phyloP scores from a whole-genome alignment of 1,139 yeast species.

The Pneumocystis oryctolagi region DNA sequence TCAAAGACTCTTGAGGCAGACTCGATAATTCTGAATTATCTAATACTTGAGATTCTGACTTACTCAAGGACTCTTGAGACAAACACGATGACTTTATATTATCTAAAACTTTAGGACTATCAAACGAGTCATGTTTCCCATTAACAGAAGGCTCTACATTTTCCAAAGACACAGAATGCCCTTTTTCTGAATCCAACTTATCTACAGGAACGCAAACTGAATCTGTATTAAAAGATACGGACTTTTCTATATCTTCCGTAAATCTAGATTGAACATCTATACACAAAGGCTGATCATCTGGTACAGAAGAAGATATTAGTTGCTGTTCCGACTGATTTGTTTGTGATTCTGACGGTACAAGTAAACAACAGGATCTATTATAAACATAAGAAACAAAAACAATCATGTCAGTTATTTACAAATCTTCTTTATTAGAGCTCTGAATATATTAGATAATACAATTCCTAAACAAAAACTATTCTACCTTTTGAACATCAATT shows the following conservation, averaged over 20 bases:
- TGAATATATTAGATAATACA: background rate
- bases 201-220: background rate
- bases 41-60: background rate
- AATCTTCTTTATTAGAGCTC: background rate
- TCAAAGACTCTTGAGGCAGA: background rate
- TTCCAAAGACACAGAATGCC: background rate
- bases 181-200: background rate
- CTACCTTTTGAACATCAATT: background rate
- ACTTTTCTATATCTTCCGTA: background rate
- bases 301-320: background rate
- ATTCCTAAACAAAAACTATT: background rate
- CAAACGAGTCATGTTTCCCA: background rate
- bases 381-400: background rate
- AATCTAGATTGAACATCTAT: background rate
- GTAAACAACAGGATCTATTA: background rate
- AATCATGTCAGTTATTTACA: background rate
- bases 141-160: background rate
- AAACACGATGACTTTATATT: background rate
- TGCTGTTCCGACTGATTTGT: too few relatives aligned
- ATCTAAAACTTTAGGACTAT: background rate
- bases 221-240: background rate
- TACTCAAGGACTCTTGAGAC: background rate
- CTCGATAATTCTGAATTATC: background rate
- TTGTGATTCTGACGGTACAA: background rate
- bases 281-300: background rate